These are phyloP conservation scores for Salix viminalis DNA, from an alignment of 345 rosid species.

Conservation along the genomic window DNA sequence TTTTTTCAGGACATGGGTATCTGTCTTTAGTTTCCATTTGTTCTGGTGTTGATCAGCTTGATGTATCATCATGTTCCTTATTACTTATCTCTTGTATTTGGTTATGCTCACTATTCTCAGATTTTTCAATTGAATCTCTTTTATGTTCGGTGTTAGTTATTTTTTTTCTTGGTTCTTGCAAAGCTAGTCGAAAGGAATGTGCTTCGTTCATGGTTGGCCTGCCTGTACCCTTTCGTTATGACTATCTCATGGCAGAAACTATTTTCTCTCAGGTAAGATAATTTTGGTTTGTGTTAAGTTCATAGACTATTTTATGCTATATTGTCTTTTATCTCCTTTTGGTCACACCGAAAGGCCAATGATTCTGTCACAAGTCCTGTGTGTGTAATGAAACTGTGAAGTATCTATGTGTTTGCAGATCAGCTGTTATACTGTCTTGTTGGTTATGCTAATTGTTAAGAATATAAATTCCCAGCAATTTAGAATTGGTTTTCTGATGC, in stretches of 20 bases:
- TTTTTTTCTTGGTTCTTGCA: slow-evolving; percentile 60
- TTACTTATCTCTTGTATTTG: neutral
- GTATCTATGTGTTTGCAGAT: neutral
- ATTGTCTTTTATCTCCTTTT: neutral
- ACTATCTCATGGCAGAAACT: slow-evolving; percentile 98
- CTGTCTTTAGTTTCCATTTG: neutral
- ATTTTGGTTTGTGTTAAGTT: slow-evolving; percentile 2
- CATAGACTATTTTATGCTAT: neutral
- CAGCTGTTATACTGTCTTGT: neutral
- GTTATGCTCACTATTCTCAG: neutral
- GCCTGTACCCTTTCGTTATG: slow-evolving; percentile 94
- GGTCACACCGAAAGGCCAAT: no score
- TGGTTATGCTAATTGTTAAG: neutral
- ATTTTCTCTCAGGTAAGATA: slow-evolving; percentile 85
- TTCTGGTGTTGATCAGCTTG: neutral
- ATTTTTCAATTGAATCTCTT: slow-evolving; percentile 5
- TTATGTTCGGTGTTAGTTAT: slow-evolving; percentile 21
- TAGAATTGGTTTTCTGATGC: neutral
- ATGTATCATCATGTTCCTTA: neutral
- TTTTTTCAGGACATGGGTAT: neutral
- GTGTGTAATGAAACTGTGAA: neutral
- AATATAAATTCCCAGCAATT: neutral
- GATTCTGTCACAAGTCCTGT: no score
- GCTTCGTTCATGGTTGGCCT: slow-evolving; percentile 88
- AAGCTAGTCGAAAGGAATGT: slow-evolving; percentile 99